Percentiles rank a stretch among this genome's conserved stretches.
These are phyloP conservation scores for Dendrocalamus latiflorus DNA, from an alignment of 202 grass and related monocot genomes.

Conservation along the genomic window DNA sequence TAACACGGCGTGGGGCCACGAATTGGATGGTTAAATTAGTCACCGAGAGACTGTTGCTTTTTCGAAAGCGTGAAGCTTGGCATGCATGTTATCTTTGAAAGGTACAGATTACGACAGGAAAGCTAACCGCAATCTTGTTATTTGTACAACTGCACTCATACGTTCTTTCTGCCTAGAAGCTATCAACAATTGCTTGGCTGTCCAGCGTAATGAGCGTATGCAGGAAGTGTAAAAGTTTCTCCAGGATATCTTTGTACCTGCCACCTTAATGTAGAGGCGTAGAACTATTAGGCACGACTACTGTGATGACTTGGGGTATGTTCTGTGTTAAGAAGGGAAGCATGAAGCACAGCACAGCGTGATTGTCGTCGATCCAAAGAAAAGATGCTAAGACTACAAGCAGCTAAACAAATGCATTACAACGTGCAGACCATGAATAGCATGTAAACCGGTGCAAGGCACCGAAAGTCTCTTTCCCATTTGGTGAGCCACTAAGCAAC, in stretches of 20 bases:
- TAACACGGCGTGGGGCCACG: conserved; percentile 36
- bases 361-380: not conserved
- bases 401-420: not conserved
- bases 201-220: not conserved
- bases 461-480: conserved; percentile 3
- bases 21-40: conserved; percentile 36
- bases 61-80: conserved; percentile 25
- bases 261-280: not conserved
- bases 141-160: not conserved
- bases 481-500: not conserved
- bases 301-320: not conserved
- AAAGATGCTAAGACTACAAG: conserved; percentile 3
- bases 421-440: not conserved
- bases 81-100: conserved; percentile 25
- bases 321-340: not conserved
- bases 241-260: not conserved
- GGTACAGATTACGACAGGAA: conserved; percentile 11
- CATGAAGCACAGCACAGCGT: not conserved
- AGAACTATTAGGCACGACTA: not conserved
- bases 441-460: not conserved
- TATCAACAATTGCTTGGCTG: not conserved
- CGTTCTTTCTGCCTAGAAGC: not conserved
- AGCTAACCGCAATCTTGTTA: not conserved
- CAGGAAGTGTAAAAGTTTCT: not conserved
- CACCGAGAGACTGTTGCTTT: conserved; percentile 2